A percentile compares a stretch with the other conserved stretches of the same genome.
Conservation (phyloP, 2,329 filamentous ascomycete genomes). For the Domatiomyces globalis region DNA sequence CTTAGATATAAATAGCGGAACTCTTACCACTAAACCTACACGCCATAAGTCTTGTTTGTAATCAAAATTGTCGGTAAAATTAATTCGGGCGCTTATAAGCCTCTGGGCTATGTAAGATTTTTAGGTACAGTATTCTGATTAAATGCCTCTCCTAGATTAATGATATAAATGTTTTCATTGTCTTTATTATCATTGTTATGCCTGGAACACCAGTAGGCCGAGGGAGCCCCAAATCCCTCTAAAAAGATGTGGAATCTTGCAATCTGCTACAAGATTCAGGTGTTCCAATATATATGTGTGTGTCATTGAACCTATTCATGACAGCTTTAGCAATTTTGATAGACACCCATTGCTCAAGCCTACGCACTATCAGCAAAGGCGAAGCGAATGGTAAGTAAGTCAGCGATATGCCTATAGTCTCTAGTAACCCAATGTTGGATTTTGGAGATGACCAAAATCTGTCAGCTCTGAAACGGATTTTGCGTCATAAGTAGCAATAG, state of each 20-base stretch:
- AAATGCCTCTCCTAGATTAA: constrained; percentile 18
- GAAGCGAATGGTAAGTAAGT: too few species aligned
- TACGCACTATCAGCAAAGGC: too few species aligned
- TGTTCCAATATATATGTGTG: too few species aligned
- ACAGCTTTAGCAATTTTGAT: constrained; percentile 5
- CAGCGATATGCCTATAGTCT: constrained; percentile 13
- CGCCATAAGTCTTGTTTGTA: constrained; percentile 19
- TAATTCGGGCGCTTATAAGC: constrained; percentile 16
- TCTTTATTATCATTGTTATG: constrained; percentile 13
- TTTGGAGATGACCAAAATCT: too few species aligned
- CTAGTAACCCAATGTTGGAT: constrained; percentile 25
- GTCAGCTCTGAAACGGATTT: too few species aligned
- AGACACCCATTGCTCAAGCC: constrained; percentile 5
- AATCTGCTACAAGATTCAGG: too few species aligned
- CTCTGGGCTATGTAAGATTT: constrained; percentile 14
- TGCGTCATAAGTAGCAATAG: too few species aligned
- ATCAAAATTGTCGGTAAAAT: constrained; percentile 18
- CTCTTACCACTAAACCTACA: constrained; percentile 8
- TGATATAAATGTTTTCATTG: constrained; percentile 18
- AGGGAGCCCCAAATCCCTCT: too few species aligned
- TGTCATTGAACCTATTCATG: too few species aligned
- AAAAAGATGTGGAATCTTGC: too few species aligned
- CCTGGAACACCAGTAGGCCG: too few species aligned
- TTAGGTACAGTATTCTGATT: constrained; percentile 5
- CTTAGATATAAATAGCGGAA: too few species aligned